Conservation (phyloP, 106 monocot genomes). For the Allium sativum region DNA sequence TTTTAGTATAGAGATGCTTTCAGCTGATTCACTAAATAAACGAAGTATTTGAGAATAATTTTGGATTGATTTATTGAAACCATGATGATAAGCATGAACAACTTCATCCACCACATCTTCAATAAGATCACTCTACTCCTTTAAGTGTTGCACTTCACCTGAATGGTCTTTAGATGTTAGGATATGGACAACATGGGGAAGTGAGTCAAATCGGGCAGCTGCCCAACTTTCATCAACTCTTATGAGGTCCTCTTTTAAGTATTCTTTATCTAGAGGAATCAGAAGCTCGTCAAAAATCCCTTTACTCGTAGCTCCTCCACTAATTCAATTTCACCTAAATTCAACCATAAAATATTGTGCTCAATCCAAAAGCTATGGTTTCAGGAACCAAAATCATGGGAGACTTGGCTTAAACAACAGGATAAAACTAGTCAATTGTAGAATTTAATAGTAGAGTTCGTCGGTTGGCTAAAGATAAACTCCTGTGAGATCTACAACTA, state of each 20-base stretch:
- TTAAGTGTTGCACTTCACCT: conserved; percentile 83
- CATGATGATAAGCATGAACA: conserved; percentile 99
- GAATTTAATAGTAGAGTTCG: too few species aligned
- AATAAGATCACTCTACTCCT: conserved; percentile 87
- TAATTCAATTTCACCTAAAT: too few species aligned
- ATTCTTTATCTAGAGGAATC: conserved; percentile 74
- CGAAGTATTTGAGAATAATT: conserved; percentile 96
- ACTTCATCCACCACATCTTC: conserved; percentile 99
- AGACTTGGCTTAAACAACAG: too few species aligned
- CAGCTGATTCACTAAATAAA: conserved; percentile 93
- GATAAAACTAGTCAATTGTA: too few species aligned
- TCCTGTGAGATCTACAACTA: too few species aligned
- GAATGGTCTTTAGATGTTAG: conserved; percentile 93
- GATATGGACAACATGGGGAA: conserved; percentile 99
- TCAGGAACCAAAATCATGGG: too few species aligned
- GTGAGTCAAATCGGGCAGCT: conserved; percentile 93
- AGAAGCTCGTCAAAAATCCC: conserved; percentile 89
- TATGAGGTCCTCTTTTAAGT: conserved; percentile 75
- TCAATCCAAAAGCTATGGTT: too few species aligned
- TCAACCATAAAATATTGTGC: too few species aligned
- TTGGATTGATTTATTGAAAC: conserved; percentile 99
- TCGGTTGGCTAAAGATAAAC: too few species aligned
- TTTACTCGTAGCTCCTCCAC: conserved; percentile 31
- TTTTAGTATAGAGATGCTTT: conserved; percentile 81
- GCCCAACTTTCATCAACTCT: conserved; percentile 94